phyloP scores from a whole-genome alignment of 176 grass and related monocot genomes.

The Cenchrus fungigraminus region DNA sequence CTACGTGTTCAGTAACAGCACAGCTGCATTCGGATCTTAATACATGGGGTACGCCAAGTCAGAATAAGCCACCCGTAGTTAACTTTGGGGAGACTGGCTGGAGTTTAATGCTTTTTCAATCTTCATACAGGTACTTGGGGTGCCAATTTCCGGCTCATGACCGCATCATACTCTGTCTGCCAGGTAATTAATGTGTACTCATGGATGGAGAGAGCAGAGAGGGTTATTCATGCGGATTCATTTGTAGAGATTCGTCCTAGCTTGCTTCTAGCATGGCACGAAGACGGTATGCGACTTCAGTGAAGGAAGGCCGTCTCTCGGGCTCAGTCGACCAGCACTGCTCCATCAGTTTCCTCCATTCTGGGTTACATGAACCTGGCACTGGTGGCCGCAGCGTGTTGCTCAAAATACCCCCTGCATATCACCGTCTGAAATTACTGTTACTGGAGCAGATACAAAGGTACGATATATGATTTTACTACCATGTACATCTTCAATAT shows the following conservation, averaged over 20 bases:
- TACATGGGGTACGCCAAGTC: not conserved
- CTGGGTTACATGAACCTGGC: slow-evolving; percentile 67
- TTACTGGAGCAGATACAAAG: slow-evolving; percentile 7
- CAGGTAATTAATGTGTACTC: slow-evolving; percentile 15
- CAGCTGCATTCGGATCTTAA: not conserved
- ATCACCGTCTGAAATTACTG: not conserved
- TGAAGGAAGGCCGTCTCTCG: slow-evolving; percentile 74
- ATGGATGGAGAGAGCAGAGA: not conserved
- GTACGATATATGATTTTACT: not conserved
- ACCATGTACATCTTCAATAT: not conserved
- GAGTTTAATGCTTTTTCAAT: not conserved
- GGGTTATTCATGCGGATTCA: slow-evolving; percentile 36
- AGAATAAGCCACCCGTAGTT: not conserved
- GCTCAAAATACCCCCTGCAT: slow-evolving; percentile 79
- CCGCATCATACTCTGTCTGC: not conserved
- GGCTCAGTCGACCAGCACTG: slow-evolving; percentile 79
- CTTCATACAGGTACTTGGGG: not conserved
- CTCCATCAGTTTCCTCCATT: slow-evolving; percentile 89
- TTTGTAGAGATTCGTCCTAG: slow-evolving; percentile 24
- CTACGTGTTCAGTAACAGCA: not conserved
- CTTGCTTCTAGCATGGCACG: slow-evolving; percentile 54
- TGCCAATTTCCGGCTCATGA: not conserved
- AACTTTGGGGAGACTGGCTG: not conserved
- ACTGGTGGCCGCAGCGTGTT: slow-evolving; percentile 80
- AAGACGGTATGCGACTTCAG: slow-evolving; percentile 60